Conservation (phyloP, 371 early-diverging fungal species). For the Apophysomyces ossiformis region DNA sequence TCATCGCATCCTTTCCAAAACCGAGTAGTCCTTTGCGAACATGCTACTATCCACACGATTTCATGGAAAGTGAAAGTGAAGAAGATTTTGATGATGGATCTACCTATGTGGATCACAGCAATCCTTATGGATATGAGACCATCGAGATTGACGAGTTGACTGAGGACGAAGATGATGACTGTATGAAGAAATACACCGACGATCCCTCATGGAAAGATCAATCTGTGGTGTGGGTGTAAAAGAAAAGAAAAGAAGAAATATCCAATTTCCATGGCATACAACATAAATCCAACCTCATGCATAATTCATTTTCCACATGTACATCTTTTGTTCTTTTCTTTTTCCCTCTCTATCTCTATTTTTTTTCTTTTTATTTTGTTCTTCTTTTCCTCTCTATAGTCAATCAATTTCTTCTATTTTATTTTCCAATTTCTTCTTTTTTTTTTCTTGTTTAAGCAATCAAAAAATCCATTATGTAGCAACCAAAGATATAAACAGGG, state of each 20-base stretch:
- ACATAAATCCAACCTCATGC: background rate
- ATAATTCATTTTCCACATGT: background rate
- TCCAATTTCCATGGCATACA: background rate
- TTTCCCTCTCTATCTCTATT: background rate
- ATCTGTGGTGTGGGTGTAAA: conserved; percentile 6
- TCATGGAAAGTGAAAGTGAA: conserved; percentile 22
- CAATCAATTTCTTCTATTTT: background rate
- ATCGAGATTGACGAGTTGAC: conserved; percentile 31
- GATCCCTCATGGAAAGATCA: conserved; percentile 11
- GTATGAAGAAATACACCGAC: conserved; percentile 7
- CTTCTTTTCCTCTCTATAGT: background rate
- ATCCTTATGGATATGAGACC: conserved; percentile 29
- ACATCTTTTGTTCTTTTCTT: background rate
- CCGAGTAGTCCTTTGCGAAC: conserved; percentile 45
- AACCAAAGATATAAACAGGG: conserved; percentile 1
- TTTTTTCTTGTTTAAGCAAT: background rate
- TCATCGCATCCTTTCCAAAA: conserved; percentile 49
- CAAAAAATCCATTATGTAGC: background rate
- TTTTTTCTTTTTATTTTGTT: background rate
- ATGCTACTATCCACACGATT: conserved; percentile 34
- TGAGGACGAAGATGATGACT: conserved; percentile 14
- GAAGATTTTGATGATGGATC: conserved; percentile 31
- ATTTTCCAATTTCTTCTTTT: background rate
- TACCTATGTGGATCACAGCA: conserved; percentile 4
- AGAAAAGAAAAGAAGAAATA: background rate